Conservation (phyloP, 192 early-diverging fungal genomes). For the Funneliformis mosseae region DNA sequence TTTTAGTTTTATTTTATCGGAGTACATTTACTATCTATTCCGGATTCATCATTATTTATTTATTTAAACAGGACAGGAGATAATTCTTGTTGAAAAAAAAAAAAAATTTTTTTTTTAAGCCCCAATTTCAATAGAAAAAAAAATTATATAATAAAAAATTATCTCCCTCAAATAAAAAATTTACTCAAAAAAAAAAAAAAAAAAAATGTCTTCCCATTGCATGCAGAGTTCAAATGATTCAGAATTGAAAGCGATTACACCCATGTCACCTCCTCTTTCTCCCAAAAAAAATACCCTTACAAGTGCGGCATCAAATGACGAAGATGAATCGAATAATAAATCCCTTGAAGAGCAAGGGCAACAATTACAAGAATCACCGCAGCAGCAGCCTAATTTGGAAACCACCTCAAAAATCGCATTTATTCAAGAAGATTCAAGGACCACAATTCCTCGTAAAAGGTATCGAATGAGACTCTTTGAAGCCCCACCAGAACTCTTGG, state of each 20-base stretch:
- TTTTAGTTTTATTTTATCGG: no score
- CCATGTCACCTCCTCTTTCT: constrained; percentile 13
- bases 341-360: not conserved
- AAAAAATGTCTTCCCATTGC: not conserved
- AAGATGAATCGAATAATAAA: not conserved
- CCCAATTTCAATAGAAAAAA: no score
- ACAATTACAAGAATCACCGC: not conserved
- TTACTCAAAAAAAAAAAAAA: not conserved
- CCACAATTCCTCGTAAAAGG: not conserved
- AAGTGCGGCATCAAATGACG: not conserved
- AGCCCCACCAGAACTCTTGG: not conserved
- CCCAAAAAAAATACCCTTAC: not conserved
- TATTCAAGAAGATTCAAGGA: not conserved
- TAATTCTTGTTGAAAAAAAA: no score
- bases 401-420: not conserved
- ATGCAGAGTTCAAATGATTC: not conserved
- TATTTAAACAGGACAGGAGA: no score
- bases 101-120: no score
- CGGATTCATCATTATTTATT: no score
- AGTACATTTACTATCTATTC: no score
- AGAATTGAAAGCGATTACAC: not conserved
- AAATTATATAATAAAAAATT: no score
- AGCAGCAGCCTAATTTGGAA: not conserved
- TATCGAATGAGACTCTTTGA: constrained; percentile 6
- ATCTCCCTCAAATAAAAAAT: not conserved